Percentiles rank a stretch among this genome's conserved stretches.
Conservation (phyloP, 768 basidiomycete genomes). For the Udeniomyces megalosporus region DNA sequence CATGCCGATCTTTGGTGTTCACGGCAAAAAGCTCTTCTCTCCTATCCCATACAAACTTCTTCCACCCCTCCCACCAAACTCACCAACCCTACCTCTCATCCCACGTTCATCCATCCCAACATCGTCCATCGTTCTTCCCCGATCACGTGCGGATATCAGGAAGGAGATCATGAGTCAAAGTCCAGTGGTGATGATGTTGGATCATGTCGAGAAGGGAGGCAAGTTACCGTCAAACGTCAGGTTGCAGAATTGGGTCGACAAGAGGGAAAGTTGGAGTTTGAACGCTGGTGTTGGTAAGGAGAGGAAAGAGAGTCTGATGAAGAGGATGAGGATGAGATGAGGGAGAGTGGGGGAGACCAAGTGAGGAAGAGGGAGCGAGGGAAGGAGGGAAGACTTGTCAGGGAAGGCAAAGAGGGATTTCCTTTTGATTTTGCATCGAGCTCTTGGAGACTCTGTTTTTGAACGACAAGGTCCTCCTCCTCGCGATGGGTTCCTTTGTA, state of each 20-base stretch:
- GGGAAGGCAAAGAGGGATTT: too few relatives aligned
- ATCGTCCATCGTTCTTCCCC: neutral
- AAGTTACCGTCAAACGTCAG: constrained; percentile 1
- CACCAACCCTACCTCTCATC: neutral
- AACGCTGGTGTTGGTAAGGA: too few relatives aligned
- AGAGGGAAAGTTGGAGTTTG: neutral
- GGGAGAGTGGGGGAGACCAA: too few relatives aligned
- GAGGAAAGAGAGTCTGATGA: neutral
- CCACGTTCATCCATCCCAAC: neutral
- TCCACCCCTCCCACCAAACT: neutral
- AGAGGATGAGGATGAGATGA: too few relatives aligned
- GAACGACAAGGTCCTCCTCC: too few relatives aligned
- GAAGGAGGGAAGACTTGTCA: neutral
- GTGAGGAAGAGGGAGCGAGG: too few relatives aligned
- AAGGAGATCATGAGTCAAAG: neutral
- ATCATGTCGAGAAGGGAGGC: neutral
- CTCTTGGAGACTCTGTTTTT: too few relatives aligned
- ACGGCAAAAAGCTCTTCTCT: neutral
- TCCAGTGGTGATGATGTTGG: constrained; percentile 7
- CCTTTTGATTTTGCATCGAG: too few relatives aligned
- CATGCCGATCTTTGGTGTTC: constrained; percentile 6
- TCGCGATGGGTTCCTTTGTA: too few relatives aligned
- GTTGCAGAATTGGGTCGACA: constrained; percentile 11
- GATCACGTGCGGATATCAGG: neutral
- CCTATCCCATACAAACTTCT: constrained; percentile 9